Base-by-base conservation (phyloP, 2,329 filamentous ascomycete genomes). In the Cladophialophora chaetospira region DNA sequence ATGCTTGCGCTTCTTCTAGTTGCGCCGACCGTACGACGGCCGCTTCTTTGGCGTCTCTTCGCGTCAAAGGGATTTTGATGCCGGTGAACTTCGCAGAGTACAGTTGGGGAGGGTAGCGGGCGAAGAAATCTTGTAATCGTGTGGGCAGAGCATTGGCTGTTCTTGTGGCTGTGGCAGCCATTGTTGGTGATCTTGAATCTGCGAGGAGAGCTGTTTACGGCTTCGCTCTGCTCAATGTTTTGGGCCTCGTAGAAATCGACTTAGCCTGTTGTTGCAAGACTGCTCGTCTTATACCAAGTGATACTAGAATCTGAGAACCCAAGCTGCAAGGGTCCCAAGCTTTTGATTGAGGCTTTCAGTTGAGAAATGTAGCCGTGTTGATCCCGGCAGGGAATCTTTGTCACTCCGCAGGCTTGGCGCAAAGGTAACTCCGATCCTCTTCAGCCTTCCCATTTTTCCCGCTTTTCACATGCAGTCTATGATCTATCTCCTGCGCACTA, bases 121-220 rank as follows among this genome's bases (percentile, higher is more conserved):
- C 88, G 74, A 99, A 88, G 82, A 99, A 97, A 68, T 86, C 85
- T 70, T 88, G 83, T 43, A 99, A 83, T 36, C 87, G 87, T 52
- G 83, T 79, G 6, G 91, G 94, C 36, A 97, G 84, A 64, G 56
- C 46, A 13, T n/a, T 29, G 13, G 23, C 15, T 5, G 44, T 11
- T 26, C 23, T 44, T 15, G 42, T 44, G 8, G n/a, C n/a, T n/a
- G n/a, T n/a, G n/a, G n/a, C n/a, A n/a, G n/a, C n/a, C n/a, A n/a
- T n/a, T n/a, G n/a, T n/a, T n/a, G n/a, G n/a, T n/a, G n/a, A n/a
- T n/a, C n/a, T n/a, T n/a, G n/a, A n/a, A n/a, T n/a, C n/a, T n/a
- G n/a, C n/a, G n/a, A n/a, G n/a, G n/a, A n/a, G n/a, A n/a, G n/a
- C n/a, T n/a, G n/a, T n/a, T n/a, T n/a, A n/a, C n/a, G n/a, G n/a